These are phyloP conservation scores for Xenosphaeropsis pyriputrescens DNA, from an alignment of 2,329 filamentous ascomycete genomes.

Conservation along the genomic window DNA sequence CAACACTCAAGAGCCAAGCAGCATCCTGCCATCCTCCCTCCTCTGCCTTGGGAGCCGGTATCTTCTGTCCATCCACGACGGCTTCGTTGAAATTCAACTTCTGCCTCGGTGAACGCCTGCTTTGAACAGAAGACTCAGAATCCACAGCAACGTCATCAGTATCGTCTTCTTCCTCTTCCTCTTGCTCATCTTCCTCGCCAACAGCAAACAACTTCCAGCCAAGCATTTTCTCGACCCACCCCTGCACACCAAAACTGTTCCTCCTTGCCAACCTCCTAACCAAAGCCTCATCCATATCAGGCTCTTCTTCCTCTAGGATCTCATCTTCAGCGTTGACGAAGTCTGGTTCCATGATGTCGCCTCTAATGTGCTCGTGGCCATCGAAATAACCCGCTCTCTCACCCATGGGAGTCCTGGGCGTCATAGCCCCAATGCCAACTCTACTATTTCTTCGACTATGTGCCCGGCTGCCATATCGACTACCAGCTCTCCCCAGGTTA, in stretches of 20 bases:
- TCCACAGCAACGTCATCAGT: background rate
- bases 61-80: background rate
- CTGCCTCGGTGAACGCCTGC: background rate
- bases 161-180: slow-evolving; percentile 25
- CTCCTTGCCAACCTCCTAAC: slow-evolving; percentile 40
- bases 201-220: slow-evolving; percentile 49
- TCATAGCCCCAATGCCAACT: slow-evolving; percentile 11
- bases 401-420: slow-evolving; percentile 26
- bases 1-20: slow-evolving; percentile 52
- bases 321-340: slow-evolving; percentile 48
- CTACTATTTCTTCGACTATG: slow-evolving; percentile 15
- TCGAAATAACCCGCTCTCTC: slow-evolving; percentile 29
- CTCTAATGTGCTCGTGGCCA: slow-evolving; percentile 1
- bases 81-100: background rate
- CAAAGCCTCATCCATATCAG: slow-evolving; percentile 40
- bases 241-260: slow-evolving; percentile 33
- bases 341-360: slow-evolving; percentile 33
- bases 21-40: slow-evolving; percentile 52
- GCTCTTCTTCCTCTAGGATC: slow-evolving; percentile 33
- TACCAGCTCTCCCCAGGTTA: slow-evolving; percentile 27
- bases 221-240: slow-evolving; percentile 43
- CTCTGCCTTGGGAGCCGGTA: slow-evolving; percentile 28
- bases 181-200: slow-evolving; percentile 46
- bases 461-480: slow-evolving; percentile 28
- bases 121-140: background rate